A percentile compares a stretch with the other conserved stretches of the same genome.
phyloP scores from a whole-genome alignment of 2,329 filamentous ascomycete genomes.

The Trichophyton schoenleinii region DNA sequence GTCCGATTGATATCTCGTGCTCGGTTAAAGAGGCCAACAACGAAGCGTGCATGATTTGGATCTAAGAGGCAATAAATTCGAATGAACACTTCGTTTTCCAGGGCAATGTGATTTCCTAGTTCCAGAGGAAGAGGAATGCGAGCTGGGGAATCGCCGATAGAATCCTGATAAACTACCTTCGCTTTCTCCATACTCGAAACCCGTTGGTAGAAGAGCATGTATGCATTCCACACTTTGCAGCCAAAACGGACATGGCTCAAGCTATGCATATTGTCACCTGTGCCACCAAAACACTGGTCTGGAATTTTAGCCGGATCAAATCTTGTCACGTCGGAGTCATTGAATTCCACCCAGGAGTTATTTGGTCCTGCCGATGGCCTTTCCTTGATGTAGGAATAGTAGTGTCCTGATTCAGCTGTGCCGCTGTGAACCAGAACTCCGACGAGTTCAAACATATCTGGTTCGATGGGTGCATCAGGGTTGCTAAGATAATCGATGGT shows the following conservation, averaged over 20 bases:
- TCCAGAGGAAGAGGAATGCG: conserved; percentile 35
- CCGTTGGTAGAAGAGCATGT: conserved; percentile 96
- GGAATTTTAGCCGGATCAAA: conserved; percentile 68
- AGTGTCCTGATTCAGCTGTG: conserved; percentile 87
- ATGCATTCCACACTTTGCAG: conserved; percentile 65
- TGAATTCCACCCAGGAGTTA: conserved; percentile 75
- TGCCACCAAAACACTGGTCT: conserved; percentile 66
- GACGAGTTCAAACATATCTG: conserved; percentile 85
- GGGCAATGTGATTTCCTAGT: conserved; percentile 46
- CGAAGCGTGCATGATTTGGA: conserved; percentile 54
- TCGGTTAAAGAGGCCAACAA: conserved; percentile 49
- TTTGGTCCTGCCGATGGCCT: conserved; percentile 44
- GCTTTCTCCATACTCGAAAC: conserved; percentile 50
- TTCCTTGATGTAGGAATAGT: conserved; percentile 90
- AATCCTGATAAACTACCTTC: conserved; percentile 36
- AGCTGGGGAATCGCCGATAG: conserved; percentile 38
- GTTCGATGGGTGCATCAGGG: conserved; percentile 40
- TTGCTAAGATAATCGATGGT: conserved; percentile 73
- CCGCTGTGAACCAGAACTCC: conserved; percentile 88
- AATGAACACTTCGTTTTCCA: conserved; percentile 61
- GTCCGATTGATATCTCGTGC: conserved; percentile 40
- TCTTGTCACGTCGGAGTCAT: conserved; percentile 66
- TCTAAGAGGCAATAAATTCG: conserved; percentile 72
- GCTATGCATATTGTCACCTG: conserved; percentile 42
- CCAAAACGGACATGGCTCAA: conserved; percentile 40